phyloP scores from a whole-genome alignment of 495 filamentous ascomycete genomes.

The Neurospora terricola region DNA sequence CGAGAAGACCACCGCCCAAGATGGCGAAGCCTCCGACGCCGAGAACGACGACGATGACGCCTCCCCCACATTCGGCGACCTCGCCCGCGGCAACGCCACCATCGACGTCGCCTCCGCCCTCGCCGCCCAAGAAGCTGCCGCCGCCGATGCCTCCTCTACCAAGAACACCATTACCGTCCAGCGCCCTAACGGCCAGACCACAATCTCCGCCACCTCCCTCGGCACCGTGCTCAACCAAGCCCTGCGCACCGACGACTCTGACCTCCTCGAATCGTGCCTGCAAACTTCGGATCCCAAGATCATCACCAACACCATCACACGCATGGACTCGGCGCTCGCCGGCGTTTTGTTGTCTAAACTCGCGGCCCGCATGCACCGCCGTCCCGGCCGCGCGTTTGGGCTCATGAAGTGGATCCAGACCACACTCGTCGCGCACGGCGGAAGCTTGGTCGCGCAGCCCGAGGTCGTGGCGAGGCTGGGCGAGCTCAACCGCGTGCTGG shows the following conservation, averaged over 20 bases:
- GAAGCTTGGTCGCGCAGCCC: constrained; percentile 73
- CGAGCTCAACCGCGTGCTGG: constrained; percentile 71
- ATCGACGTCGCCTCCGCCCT: constrained; percentile 66
- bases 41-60: constrained; percentile 16
- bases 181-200: constrained; percentile 29
- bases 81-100: constrained; percentile 63
- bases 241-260: constrained; percentile 78
- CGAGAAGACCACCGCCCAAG: neutral
- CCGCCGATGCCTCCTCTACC: neutral
- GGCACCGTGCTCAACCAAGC: constrained; percentile 86
- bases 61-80: constrained; percentile 66
- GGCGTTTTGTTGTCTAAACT: constrained; percentile 68
- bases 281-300: constrained; percentile 61
- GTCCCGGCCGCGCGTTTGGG: constrained; percentile 78
- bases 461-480: constrained; percentile 65
- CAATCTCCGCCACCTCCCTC: constrained; percentile 70
- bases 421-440: constrained; percentile 90
- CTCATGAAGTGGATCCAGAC: constrained; percentile 97
- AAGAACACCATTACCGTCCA: constrained; percentile 19
- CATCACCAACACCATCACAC: constrained; percentile 79
- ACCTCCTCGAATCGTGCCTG: constrained; percentile 85
- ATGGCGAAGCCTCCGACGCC: constrained; percentile 25
- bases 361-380: constrained; percentile 74
- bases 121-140: constrained; percentile 27
- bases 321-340: constrained; percentile 76